Conservation (phyloP, 139 green algal genomes). For the Tetradesmus obliquus region DNA sequence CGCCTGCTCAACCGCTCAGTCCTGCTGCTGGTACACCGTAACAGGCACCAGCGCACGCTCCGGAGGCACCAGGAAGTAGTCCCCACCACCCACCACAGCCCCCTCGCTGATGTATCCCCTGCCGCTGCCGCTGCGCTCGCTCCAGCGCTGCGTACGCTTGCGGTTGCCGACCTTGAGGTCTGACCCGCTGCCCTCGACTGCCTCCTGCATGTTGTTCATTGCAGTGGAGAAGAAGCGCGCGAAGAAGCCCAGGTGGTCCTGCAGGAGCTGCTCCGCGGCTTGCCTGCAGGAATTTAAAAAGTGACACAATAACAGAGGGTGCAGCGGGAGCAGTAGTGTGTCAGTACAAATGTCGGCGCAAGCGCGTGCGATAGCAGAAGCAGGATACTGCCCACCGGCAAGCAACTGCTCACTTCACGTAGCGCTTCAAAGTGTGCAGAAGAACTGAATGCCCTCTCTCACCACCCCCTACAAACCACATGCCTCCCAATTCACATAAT, state of each 20-base stretch:
- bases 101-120: not conserved
- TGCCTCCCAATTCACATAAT: too few relatives aligned
- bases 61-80: constrained; percentile 58
- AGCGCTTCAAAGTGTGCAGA: too few relatives aligned
- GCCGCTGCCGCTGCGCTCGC: constrained; percentile 13
- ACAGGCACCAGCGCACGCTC: constrained; percentile 65
- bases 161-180: constrained; percentile 49
- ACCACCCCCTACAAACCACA: too few relatives aligned
- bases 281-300: constrained; percentile 25
- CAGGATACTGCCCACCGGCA: too few relatives aligned
- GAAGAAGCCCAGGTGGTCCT: constrained; percentile 55
- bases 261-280: constrained; percentile 44
- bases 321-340: too few relatives aligned
- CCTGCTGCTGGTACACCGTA: constrained; percentile 32
- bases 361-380: too few relatives aligned
- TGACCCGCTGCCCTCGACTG: constrained; percentile 47
- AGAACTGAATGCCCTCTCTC: too few relatives aligned
- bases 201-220: not conserved
- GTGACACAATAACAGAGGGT: too few relatives aligned
- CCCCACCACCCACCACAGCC: not conserved
- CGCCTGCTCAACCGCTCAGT: not conserved
- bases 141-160: constrained; percentile 48
- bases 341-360: too few relatives aligned
- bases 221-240: constrained; percentile 47
- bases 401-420: too few relatives aligned